Percentiles rank a stretch among this genome's conserved stretches.
phyloP scores from a whole-genome alignment of 805 yeast species.

The Grigorovia humatica region DNA sequence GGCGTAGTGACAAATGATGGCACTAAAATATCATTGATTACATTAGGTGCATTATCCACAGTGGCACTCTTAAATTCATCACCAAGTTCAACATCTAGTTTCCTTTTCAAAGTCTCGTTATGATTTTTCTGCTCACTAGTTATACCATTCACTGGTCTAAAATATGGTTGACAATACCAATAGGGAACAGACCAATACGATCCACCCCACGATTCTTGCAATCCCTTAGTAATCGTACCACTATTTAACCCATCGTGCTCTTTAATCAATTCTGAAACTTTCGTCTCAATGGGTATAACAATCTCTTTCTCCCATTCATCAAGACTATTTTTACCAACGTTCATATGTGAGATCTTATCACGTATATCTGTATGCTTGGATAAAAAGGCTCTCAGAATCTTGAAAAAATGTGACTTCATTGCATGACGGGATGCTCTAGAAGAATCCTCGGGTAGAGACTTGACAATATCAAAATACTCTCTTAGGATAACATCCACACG shows the following conservation, averaged over 20 bases:
- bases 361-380: constrained; percentile 70
- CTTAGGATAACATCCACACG: constrained; percentile 74
- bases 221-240: constrained; percentile 50
- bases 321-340: constrained; percentile 32
- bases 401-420: constrained; percentile 89
- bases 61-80: background rate
- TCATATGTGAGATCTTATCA: constrained; percentile 50
- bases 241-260: constrained; percentile 41
- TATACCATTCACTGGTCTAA: constrained; percentile 79
- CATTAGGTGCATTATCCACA: constrained; percentile 6
- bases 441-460: constrained; percentile 22
- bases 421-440: constrained; percentile 64
- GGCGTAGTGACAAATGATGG: background rate
- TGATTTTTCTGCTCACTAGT: constrained; percentile 30
- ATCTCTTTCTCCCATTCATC: constrained; percentile 42
- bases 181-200: constrained; percentile 72
- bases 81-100: background rate
- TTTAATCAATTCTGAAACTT: constrained; percentile 47
- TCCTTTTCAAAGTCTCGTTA: constrained; percentile 17
- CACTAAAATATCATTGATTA: background rate
- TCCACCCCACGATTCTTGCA: constrained; percentile 65
- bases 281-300: constrained; percentile 55
- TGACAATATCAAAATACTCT: constrained; percentile 82
- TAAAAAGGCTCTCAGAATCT: constrained; percentile 71
- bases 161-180: constrained; percentile 95